Evolutionary conservation across 306 rosid species (phyloP).

Genomic region (Biancaea sappan): DNA sequence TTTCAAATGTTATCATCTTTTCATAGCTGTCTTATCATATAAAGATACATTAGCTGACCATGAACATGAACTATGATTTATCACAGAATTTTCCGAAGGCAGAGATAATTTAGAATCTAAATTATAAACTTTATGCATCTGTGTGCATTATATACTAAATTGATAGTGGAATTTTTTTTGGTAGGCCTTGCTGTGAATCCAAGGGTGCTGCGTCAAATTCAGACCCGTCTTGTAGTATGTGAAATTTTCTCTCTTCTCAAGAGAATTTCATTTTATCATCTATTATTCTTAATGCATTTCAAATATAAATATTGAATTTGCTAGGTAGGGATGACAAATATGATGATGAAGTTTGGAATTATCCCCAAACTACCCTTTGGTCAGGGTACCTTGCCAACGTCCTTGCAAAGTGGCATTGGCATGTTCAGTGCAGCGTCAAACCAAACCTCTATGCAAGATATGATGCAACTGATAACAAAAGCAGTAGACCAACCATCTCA

Average conservation of each 20-base stretch:
- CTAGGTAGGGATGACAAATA: slow-evolving; percentile 69
- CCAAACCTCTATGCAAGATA: slow-evolving; percentile 55
- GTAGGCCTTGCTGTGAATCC: slow-evolving; percentile 92
- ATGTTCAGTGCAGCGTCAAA: slow-evolving; percentile 35
- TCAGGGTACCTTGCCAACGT: slow-evolving; percentile 59
- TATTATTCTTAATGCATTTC: slow-evolving; percentile 23
- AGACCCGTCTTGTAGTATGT: slow-evolving; percentile 66
- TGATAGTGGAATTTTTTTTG: slow-evolving; percentile 31
- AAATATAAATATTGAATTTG: slow-evolving; percentile 35
- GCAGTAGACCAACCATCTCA: slow-evolving; percentile 45
- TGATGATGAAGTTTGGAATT: slow-evolving; percentile 73
- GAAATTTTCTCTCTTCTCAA: slow-evolving; percentile 32
- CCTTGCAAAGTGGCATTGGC: slow-evolving; percentile 58
- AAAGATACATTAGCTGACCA: neutral
- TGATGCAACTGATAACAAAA: slow-evolving; percentile 50
- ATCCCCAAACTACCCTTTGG: slow-evolving; percentile 51
- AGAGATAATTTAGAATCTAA: neutral
- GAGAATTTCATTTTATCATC: slow-evolving; percentile 4
- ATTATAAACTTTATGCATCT: slow-evolving; percentile 2
- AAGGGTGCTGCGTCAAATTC: slow-evolving; percentile 71
- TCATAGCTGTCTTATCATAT: neutral
- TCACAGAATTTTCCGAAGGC: neutral
- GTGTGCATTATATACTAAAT: neutral
- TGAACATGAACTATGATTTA: slow-evolving; percentile 4
- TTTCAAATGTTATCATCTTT: slow-evolving; percentile 6